Evolutionary conservation across 768 basidiomycete species (phyloP), one percentile per base, ranked within the genome.

Genomic region (Mycena polygramma): DNA sequence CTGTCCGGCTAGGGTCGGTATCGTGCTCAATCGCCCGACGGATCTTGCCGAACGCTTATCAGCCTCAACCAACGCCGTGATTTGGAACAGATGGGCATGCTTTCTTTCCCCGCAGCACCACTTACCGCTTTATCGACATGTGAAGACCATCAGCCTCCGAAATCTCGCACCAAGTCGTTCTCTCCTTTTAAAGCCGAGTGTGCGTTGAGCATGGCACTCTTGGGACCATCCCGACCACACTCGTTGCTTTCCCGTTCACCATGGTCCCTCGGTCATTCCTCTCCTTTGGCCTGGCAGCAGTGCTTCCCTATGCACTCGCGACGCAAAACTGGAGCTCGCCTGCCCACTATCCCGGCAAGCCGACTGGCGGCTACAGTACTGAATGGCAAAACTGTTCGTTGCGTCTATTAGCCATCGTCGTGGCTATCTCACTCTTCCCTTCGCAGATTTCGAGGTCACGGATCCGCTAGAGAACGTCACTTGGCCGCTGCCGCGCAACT

Each of bases 321-420:
- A 77, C 70, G 74, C 75, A 69, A 83, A 79, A 77, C 83, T 84
- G 10, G 83, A 84, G 46, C 76, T 66, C 64, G n/a, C 64, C 64
- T 4, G 64, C 64, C 7, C 64, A 75, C 45, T 86, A 86, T 69
- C 80, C 85, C 22, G 83, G 84, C 1, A 81, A 82, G 74, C 85
- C 85, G 14, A 72, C 64, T 2, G 75, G 73, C 5, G 76, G 76
- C 66, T 79, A 77, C 68, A 75, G 78, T 41, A 73, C 79, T 1
- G 73, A 63, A 24, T 82, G 81, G 81, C 81, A 82, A 67, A 66
- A 26, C 19, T 82, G 81, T 82, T 60, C 36, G 63, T 57, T 20
- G 14, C 30, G 2, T 30, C 30, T 46, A 14, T 19, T 14, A 10
- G 41, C 45, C 30, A 15, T 43, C 24, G 20, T n/a, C 13, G 13